Conservation (phyloP, 2,329 filamentous ascomycete genomes). For the Colletotrichum kahawae region DNA sequence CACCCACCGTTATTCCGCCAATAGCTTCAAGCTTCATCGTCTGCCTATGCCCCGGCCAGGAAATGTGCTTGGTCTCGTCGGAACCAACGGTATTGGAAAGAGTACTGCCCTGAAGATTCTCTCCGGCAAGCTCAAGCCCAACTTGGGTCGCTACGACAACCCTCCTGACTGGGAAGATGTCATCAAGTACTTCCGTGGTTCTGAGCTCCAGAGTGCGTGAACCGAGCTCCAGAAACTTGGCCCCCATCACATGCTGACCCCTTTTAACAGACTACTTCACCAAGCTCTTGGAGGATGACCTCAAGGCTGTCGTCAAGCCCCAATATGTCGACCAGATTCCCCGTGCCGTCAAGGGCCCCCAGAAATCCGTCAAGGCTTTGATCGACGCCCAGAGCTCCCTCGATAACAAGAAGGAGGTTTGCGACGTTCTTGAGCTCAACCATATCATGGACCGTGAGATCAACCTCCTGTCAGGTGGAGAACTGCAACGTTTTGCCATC, state of each 20-base stretch:
- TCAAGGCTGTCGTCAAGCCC: constrained; percentile 98
- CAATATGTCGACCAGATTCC: constrained; percentile 99
- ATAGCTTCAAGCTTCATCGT: constrained; percentile 99
- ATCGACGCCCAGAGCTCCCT: constrained; percentile 79
- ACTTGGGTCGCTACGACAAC: constrained; percentile 92
- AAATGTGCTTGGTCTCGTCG: constrained; percentile 93
- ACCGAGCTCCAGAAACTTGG: background rate
- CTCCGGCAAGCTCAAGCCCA: constrained; percentile 97
- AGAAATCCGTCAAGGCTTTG: constrained; percentile 80
- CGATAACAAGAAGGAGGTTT: constrained; percentile 81
- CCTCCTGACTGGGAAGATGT: constrained; percentile 99
- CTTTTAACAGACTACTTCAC: constrained; percentile 82
- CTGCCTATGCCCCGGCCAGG: constrained; percentile 95
- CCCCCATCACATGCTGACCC: background rate
- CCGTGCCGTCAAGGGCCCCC: constrained; percentile 81
- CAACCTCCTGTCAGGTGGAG: constrained; percentile 89
- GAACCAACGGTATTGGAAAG: constrained; percentile 99
- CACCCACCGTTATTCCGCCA: constrained; percentile 97
- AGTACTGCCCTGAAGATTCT: constrained; percentile 99
- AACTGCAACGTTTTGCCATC: constrained; percentile 97
- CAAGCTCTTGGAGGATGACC: constrained; percentile 93
- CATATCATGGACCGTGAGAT: constrained; percentile 95
- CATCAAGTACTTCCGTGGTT: constrained; percentile 96
- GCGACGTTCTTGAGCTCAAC: constrained; percentile 82
- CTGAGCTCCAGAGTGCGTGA: constrained; percentile 88